Base-by-base conservation (phyloP, 345 rosid genomes). In the Cardamine occulta region DNA sequence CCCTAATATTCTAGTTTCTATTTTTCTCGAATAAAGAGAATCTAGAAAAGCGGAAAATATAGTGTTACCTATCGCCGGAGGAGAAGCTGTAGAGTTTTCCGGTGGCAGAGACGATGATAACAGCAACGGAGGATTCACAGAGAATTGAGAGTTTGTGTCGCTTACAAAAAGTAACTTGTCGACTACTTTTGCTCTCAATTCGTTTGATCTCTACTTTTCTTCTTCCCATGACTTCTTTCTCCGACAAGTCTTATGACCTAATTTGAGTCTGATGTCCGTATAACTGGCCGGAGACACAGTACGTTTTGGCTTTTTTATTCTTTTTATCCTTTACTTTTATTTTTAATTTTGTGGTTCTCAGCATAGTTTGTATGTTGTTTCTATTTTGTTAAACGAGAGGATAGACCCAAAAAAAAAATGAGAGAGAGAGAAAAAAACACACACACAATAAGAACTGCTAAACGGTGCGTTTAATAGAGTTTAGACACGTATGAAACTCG, bases 151-250 rank as follows among this genome's bases (percentile, higher is more conserved):
- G 86, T 60, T 91, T 77, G 1, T 92, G 80, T 34, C 97, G 68
- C 76, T 91, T 91, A 2, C 86, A 86, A 70, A 91, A 91, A 14
- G 91, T 84, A 0, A 87, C 88, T 71, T 86, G 94, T n/a, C 94
- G 82, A 56, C 84, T 82, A 75, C 80, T 85, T 68, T 84, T 89
- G 70, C 79, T 72, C 68, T 91, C 91, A 61, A 89, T 91, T 74
- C 88, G 86, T 85, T 86, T 85, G 72, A 91, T 71, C 82, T 73
- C 86, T 23, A 91, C 44, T 85, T 84, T 91, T 79, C 66, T 82
- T 56, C 93, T 77, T 71, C 97, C 86, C 86, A 83, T 85, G 8
- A 12, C 39, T 44, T 58, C 28, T 31, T 51, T 32, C 52, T 60
- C 48, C 68, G 35, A 40, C 62, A 28, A 19, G 1, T 29, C 47